Evolutionary conservation across 352 stramenopile species (phyloP), one percentile per base, ranked within the genome.

Genomic region (Plasmopara halstedii): DNA sequence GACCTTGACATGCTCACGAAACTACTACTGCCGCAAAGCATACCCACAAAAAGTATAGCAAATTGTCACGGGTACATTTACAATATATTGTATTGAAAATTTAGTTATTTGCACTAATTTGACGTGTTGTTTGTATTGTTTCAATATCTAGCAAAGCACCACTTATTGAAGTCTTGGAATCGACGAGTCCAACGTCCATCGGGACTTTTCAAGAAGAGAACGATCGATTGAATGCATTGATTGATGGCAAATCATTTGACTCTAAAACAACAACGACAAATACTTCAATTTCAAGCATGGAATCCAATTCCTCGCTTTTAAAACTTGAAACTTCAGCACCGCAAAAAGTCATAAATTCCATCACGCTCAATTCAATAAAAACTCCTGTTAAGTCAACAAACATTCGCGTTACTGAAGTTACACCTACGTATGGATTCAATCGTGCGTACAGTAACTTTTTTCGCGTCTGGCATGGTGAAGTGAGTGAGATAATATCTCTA

Each of bases 1-100:
- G 90, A 97, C 64, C 70, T 97, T 15, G 89, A 97, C 56, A 73
- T 97, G 55, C 72, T 96, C 38, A 96, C 91, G 1, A 96, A 87
- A 38, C 64, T 97, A 19, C 49, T 97, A 39, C 76, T 88, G 58
- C 74, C 73, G 27, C 82, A 77, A 41, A 70, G 67, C 29, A 56
- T 61, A 4, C 56, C 55, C 18, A 46, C 71, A 19, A 49, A 75
- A 49, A 18, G 75, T 4, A 77, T 70, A 23, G 31, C 50, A 7
- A 27, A 58, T 0, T 47, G 55, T 0, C 43, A 61, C 42, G 50
- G 45, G 74, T 86, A 50, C 25, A 58, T 35, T 31, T 41, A 3
- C 0, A 23, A 41, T 22, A 13, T 39, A 21, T n/a, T 42, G 25
- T 33, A 32, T 44, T 44, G 35, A 13, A 13, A 7, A 9, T 22